Evolutionary conservation across 345 rosid species (phyloP).

Genomic region (Melaleuca quinquenervia): DNA sequence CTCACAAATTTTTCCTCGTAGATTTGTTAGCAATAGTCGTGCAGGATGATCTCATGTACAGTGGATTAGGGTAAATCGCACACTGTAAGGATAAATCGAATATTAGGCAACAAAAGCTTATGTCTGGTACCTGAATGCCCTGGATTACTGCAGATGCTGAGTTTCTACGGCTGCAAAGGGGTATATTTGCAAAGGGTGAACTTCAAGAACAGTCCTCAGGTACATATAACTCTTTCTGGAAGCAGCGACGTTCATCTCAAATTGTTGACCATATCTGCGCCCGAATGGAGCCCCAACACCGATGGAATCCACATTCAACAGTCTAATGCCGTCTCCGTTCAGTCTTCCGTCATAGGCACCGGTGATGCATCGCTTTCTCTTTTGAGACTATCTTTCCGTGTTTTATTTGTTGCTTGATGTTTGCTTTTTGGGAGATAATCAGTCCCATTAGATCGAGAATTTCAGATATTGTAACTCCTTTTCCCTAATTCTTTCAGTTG

Average conservation of each 20-base stretch:
- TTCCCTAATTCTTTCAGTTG: neutral
- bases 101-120: neutral
- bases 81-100: neutral
- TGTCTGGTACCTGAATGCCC: neutral
- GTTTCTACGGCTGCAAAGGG: neutral
- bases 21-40: neutral
- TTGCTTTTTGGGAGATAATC: neutral
- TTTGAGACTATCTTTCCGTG: neutral
- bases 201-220: conserved; percentile 1
- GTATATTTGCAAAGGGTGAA: neutral
- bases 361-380: conserved; percentile 1
- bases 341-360: neutral
- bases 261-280: neutral
- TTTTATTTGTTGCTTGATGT: neutral
- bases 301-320: conserved; percentile 27
- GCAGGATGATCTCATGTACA: neutral
- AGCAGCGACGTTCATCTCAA: neutral
- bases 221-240: neutral
- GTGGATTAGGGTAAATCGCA: neutral
- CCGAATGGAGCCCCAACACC: conserved; percentile 29
- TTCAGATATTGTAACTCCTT: neutral
- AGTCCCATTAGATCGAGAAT: neutral
- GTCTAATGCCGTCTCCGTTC: conserved; percentile 2
- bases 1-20: neutral
- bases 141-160: neutral